A percentile compares a stretch with the other conserved stretches of the same genome.
These are phyloP conservation scores for Russula earlei DNA, from an alignment of 768 basidiomycete species.

Conservation along the genomic window DNA sequence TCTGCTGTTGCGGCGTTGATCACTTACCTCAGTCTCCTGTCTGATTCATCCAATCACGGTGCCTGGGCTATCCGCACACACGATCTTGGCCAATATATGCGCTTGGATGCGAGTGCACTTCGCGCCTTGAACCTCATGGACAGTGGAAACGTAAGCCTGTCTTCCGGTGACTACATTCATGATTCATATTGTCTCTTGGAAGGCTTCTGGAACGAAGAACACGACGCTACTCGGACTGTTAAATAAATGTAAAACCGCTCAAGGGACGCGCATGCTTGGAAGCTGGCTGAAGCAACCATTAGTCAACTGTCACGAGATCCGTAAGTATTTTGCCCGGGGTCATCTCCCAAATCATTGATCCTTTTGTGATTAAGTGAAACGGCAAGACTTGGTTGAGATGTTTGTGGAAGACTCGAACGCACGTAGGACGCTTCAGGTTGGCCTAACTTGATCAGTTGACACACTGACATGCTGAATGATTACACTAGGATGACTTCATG, in stretches of 20 bases:
- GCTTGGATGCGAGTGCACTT: constrained; percentile 88
- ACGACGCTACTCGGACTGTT: constrained; percentile 83
- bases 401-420: constrained; percentile 73
- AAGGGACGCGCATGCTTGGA: constrained; percentile 79
- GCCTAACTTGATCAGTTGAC: constrained; percentile 7
- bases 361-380: constrained; percentile 43
- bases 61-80: constrained; percentile 77
- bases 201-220: constrained; percentile 63
- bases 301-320: constrained; percentile 87
- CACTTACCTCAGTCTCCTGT: constrained; percentile 68
- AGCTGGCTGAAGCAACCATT: constrained; percentile 96
- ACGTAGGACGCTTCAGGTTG: constrained; percentile 64
- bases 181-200: background rate
- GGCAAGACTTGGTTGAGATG: constrained; percentile 81
- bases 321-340: constrained; percentile 33
- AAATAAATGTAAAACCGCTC: constrained; percentile 94
- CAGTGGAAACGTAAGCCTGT: constrained; percentile 31
- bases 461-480: background rate
- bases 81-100: constrained; percentile 92
- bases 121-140: constrained; percentile 83
- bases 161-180: background rate
- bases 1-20: constrained; percentile 75
- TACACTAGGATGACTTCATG: constrained; percentile 68
- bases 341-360: background rate
- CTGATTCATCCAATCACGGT: constrained; percentile 69